These are phyloP conservation scores for Sequoia sempervirens DNA, from an alignment of 75 land plant genomes.

Conservation along the genomic window DNA sequence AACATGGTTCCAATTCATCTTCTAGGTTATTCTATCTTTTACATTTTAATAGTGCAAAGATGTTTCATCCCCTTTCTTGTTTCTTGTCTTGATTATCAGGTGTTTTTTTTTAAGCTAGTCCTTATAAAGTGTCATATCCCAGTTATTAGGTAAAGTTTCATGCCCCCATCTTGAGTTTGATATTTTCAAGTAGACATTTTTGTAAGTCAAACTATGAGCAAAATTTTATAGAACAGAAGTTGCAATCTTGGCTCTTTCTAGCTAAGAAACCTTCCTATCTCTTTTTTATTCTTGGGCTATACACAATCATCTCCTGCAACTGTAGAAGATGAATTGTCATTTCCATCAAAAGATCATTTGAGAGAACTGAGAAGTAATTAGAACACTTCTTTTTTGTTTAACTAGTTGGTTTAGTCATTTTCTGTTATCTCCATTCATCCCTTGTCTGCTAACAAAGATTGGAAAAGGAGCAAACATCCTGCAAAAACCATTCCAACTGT, in stretches of 20 bases:
- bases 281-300: background rate
- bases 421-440: background rate
- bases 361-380: background rate
- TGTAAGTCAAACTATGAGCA: background rate
- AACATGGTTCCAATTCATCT: background rate
- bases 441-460: background rate
- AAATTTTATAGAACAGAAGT: background rate
- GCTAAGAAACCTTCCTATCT: background rate
- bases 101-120: background rate
- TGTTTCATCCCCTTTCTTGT: background rate
- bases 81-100: background rate
- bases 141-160: background rate
- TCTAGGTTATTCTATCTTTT: too few relatives aligned
- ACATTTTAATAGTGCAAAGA: too few relatives aligned
- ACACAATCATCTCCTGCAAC: background rate
- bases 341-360: background rate
- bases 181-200: background rate
- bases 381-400: background rate
- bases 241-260: background rate
- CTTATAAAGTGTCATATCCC: background rate
- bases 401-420: background rate
- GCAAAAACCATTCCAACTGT: background rate
- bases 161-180: background rate
- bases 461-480: background rate
- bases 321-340: background rate